Base-by-base conservation (phyloP, 2,329 filamentous ascomycete genomes). In the Fusarium foetens region DNA sequence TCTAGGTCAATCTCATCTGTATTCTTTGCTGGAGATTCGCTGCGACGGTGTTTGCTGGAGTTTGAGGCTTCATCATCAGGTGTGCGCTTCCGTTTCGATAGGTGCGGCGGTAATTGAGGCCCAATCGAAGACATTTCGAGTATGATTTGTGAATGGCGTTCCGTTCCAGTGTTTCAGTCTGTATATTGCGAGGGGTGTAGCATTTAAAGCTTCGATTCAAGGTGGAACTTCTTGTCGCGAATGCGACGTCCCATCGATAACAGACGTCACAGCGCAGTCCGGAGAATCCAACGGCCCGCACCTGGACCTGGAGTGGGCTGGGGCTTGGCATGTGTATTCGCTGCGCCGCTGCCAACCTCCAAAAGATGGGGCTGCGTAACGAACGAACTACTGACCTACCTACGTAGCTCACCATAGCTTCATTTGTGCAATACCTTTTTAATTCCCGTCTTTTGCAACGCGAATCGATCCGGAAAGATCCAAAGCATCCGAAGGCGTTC, bases 21-120 rank as follows among this genome's bases (percentile, higher is more conserved):
- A 82, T 85, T 89, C 82, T 71, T 72, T 39, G 72, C 43, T 23
- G 78, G 72, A 12, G 69, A 70, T 42, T 75, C 73, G 66, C 75
- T 79, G 8, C 79, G 79, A 19, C 66, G 71, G 76, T 81, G 73
- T 75, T 90, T 90, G 58, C 80, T 71, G 8, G 84, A 84, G 41
- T 84, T 86, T 10, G 73, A 66, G 17, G 51, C 38, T 33, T 78
- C 77, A 17, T 80, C 76, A 36, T 79, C 78, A 57, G 83, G 75
- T 8, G 84, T 86, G 76, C 88, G 88, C 76, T 91, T 91, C 76
- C 90, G 86, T 80, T 91, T 91, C 38, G 88, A 78, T 45, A 92
- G 86, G 69, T 93, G 89, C 8, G 92, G 86, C 17, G 93, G 92
- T 29, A 94, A 81, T 67, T 90, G 85, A 19, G 93, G 92, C 9